Evolutionary conservation across 495 filamentous ascomycete species (phyloP).

Genomic region (Hyaloscypha hepaticicola): DNA sequence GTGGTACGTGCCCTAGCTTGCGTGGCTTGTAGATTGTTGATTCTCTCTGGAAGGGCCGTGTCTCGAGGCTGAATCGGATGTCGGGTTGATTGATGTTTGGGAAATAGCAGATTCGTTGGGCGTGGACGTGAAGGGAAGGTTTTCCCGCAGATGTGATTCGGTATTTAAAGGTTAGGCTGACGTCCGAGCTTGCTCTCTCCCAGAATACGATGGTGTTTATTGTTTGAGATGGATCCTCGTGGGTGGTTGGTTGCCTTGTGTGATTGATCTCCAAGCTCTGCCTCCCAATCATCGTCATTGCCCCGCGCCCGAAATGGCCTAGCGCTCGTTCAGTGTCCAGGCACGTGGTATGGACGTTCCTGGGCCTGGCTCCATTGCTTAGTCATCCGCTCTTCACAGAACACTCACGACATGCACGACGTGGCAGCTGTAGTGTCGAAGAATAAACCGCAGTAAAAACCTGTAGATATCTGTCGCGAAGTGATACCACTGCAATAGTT

Average conservation of each 20-base stretch:
- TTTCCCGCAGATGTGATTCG: not conserved
- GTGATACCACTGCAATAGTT: not conserved
- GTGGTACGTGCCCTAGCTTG: not conserved
- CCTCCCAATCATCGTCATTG: not conserved
- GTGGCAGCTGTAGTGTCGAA: constrained; percentile 1
- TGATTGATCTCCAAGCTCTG: not conserved
- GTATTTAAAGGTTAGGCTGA: not conserved
- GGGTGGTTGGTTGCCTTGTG: not conserved
- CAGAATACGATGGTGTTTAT: not conserved
- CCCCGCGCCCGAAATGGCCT: not conserved
- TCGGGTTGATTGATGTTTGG: not conserved
- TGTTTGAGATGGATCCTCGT: not conserved
- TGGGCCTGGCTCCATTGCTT: not conserved
- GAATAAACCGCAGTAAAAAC: not conserved
- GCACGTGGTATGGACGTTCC: not conserved
- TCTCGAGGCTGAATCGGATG: not conserved
- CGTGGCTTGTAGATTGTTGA: constrained; percentile 7
- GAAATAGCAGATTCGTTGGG: not conserved
- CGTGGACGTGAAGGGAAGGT: not conserved
- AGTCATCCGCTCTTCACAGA: not conserved
- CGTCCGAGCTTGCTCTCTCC: not conserved
- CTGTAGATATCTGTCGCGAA: not conserved
- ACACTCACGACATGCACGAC: constrained; percentile 9
- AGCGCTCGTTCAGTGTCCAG: not conserved
- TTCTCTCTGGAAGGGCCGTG: not conserved